Conservation (phyloP, 2,329 filamentous ascomycete genomes). For the Exserohilum rostratum region DNA sequence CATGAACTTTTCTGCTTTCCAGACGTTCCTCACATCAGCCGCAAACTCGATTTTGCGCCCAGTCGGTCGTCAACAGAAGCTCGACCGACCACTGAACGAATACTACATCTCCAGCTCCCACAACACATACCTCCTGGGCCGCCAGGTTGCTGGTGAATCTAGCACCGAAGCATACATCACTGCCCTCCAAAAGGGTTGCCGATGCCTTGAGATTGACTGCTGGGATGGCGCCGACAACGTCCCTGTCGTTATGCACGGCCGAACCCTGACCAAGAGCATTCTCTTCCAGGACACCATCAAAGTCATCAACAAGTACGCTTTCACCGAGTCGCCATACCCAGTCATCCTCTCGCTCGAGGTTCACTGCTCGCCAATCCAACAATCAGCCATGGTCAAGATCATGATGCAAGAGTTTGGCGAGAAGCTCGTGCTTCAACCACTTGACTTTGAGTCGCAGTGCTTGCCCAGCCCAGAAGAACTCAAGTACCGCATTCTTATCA, state of each 20-base stretch:
- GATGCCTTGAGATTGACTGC: slow-evolving; percentile 96
- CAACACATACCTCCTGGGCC: slow-evolving; percentile 93
- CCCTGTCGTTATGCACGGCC: slow-evolving; percentile 89
- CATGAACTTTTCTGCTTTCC: slow-evolving; percentile 81
- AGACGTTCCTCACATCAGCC: slow-evolving; percentile 56
- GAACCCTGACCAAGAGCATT: slow-evolving; percentile 85
- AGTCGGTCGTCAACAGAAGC: slow-evolving; percentile 64
- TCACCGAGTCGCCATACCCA: slow-evolving; percentile 83
- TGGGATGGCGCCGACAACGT: slow-evolving; percentile 92
- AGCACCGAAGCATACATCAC: slow-evolving; percentile 95
- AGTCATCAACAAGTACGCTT: slow-evolving; percentile 94
- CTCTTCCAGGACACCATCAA: slow-evolving; percentile 90
- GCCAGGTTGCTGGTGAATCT: slow-evolving; percentile 86
- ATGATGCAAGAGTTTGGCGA: slow-evolving; percentile 84
- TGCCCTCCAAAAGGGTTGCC: slow-evolving; percentile 84
- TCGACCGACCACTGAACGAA: slow-evolving; percentile 89
- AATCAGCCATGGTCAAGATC: slow-evolving; percentile 84
- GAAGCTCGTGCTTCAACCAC: slow-evolving; percentile 76
- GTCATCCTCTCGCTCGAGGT: slow-evolving; percentile 95
- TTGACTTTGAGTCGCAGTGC: slow-evolving; percentile 69
- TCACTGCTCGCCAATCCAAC: slow-evolving; percentile 84
- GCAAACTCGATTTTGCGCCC: slow-evolving; percentile 71
- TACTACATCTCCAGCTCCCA: slow-evolving; percentile 99
- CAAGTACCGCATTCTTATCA: slow-evolving; percentile 83
- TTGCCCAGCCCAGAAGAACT: slow-evolving; percentile 88